Base-by-base conservation (phyloP, 495 filamentous ascomycete species). In the Podospora conica region DNA sequence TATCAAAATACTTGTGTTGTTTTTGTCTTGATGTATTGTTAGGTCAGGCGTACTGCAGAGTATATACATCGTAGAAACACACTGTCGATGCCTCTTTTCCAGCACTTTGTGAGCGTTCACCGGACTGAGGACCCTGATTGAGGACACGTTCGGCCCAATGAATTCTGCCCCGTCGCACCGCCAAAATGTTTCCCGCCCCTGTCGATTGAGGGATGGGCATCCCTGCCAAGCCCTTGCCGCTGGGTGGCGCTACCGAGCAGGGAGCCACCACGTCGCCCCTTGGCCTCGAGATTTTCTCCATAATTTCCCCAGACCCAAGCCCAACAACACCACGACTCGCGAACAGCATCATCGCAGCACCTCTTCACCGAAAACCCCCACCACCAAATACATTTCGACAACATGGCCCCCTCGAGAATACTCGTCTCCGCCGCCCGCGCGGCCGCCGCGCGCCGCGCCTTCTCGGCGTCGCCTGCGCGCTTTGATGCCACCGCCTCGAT, bases 341-440 rank as follows among this genome's bases (percentile, higher is more conserved):
- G 29, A n/a, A 31, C 24, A 31, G 21, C 24, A 24, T 22, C 31
- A 25, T 21, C 63, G 53, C 15, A 6, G 24, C 10, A 20, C 18
- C 15, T 9, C 24, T 24, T 31, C 55, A 12, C 28, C 53, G 9
- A 12, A 56, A 28, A 67, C 22, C 18, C 8, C 21, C 62, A 15
- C 3, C 3, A 53, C 58, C 48, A 25, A 60, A n/a, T n/a, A n/a
- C n/a, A n/a, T n/a, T n/a, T n/a, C 55, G 27, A 55, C 29, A 67
- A 65, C 65, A 85, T 84, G 81, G 77, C 80, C 40, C 18, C 40
- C 61, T 81, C 82, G 33, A 81, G 79, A 71, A 69, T 83, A 58
- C 66, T 81, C 31, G 77, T 70, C 53, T 75, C 72, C 55, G 76
- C 75, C 59, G 74, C 71, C 66, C 75, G 70, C 71, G 75, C 77